Percentiles rank a stretch among this genome's conserved stretches.
phyloP scores from a whole-genome alignment of 495 filamentous ascomycete species.

The Podospora tetraspora region DNA sequence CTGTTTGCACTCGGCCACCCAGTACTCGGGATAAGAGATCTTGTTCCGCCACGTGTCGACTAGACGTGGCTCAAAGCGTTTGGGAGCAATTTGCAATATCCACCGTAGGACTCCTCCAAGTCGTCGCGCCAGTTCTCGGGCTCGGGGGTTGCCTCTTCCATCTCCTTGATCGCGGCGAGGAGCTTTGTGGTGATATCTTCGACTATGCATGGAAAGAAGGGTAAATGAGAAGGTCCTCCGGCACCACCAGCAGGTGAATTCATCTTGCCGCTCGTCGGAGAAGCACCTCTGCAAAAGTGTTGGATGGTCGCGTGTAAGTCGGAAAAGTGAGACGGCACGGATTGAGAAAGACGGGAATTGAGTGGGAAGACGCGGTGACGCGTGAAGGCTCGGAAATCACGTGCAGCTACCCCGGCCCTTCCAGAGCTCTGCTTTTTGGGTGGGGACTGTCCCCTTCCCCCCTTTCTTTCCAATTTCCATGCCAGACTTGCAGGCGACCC shows the following conservation, averaged over 20 bases:
- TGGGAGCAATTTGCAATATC: too few relatives aligned
- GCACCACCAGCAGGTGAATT: not conserved
- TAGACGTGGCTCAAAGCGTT: not conserved
- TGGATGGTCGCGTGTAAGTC: too few relatives aligned
- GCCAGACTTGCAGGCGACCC: not conserved
- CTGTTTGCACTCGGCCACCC: too few relatives aligned
- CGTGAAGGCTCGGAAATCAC: not conserved
- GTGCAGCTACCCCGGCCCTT: not conserved
- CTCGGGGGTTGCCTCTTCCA: not conserved
- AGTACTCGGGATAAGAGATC: not conserved
- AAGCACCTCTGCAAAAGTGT: not conserved
- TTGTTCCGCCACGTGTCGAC: not conserved
- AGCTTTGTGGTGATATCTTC: not conserved
- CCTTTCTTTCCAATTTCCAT: not conserved
- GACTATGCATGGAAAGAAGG: not conserved
- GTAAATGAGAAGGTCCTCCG: not conserved
- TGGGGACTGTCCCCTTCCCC: not conserved
- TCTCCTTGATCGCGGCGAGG: not conserved
- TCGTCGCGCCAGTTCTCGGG: not conserved
- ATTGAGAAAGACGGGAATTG: not conserved
- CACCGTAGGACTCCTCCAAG: too few relatives aligned
- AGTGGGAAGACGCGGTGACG: not conserved
- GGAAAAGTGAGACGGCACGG: too few relatives aligned
- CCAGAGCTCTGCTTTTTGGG: not conserved
- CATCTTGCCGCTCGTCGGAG: not conserved